Evolutionary conservation across 2,329 filamentous ascomycete species (phyloP).

Genomic region (Colletotrichum sp.): DNA sequence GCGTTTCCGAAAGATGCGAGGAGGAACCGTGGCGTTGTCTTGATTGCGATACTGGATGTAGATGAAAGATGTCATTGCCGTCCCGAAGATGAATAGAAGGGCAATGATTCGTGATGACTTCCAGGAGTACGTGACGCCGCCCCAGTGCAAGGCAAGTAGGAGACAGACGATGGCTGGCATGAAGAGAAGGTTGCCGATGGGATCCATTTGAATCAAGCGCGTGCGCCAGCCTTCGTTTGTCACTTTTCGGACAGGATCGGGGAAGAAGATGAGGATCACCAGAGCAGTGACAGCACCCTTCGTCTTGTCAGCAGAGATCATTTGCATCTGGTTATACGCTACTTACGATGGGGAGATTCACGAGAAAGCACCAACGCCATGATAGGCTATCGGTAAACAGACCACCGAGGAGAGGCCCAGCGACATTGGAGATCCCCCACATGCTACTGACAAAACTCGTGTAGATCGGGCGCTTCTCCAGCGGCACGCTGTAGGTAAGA

Average conservation of each 20-base stretch:
- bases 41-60: slow-evolving; percentile 41
- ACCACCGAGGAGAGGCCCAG: slow-evolving; percentile 37
- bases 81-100: slow-evolving; percentile 51
- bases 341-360: slow-evolving; percentile 42
- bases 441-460: slow-evolving; percentile 47
- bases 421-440: slow-evolving; percentile 48
- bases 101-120: slow-evolving; percentile 51
- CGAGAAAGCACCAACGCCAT: slow-evolving; percentile 47
- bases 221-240: neutral
- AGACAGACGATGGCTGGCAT: slow-evolving; percentile 47
- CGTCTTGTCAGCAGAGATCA: neutral
- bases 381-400: slow-evolving; percentile 38
- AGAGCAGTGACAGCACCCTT: slow-evolving; percentile 36
- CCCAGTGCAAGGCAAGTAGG: slow-evolving; percentile 56
- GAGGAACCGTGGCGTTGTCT: slow-evolving; percentile 48
- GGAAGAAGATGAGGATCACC: slow-evolving; percentile 33
- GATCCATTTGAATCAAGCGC: slow-evolving; percentile 20
- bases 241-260: slow-evolving; percentile 11
- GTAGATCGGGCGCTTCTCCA: slow-evolving; percentile 36
- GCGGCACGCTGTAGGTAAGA: slow-evolving; percentile 41
- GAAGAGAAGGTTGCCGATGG: slow-evolving; percentile 33
- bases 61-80: slow-evolving; percentile 39
- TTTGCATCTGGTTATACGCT: neutral
- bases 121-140: slow-evolving; percentile 55
- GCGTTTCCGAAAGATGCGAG: slow-evolving; percentile 43